A percentile compares a stretch with the other conserved stretches of the same genome.
Conservation (phyloP, 768 basidiomycete species). For the Calocera viscosa region DNA sequence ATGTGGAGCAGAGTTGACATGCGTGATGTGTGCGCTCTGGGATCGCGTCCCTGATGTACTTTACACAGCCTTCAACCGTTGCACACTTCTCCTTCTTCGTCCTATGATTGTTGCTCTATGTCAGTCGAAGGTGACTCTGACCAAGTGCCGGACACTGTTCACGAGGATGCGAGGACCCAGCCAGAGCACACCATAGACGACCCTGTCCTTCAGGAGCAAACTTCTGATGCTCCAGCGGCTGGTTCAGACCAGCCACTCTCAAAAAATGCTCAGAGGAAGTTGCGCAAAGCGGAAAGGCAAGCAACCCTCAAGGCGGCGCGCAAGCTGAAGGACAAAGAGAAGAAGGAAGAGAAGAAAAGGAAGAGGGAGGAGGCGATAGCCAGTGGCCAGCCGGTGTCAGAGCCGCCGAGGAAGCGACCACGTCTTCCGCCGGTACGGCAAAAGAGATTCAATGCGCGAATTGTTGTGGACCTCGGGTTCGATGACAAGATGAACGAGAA, state of each 20-base stretch:
- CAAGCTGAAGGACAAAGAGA: conserved; percentile 59
- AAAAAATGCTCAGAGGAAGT: conserved; percentile 67
- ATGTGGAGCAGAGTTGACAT: conserved; percentile 23
- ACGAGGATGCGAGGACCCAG: not conserved
- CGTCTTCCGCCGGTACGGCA: conserved; percentile 23
- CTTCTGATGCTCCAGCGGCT: not conserved
- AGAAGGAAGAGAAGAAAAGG: conserved; percentile 53
- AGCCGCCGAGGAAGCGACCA: conserved; percentile 14
- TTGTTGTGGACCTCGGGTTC: conserved; percentile 64
- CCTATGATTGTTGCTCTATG: not conserved
- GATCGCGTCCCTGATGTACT: not conserved
- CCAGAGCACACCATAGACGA: not conserved
- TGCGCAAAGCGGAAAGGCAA: conserved; percentile 54
- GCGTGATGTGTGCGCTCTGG: not conserved
- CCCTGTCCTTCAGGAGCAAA: not conserved
- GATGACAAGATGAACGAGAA: conserved; percentile 34
- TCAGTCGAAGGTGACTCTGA: not conserved
- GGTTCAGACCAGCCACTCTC: conserved; percentile 35
- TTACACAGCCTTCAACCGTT: not conserved
- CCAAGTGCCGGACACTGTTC: not conserved
- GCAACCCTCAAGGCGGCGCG: conserved; percentile 59
- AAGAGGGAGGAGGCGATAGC: conserved; percentile 30
- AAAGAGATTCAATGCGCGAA: conserved; percentile 42
- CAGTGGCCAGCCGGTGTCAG: conserved; percentile 28
- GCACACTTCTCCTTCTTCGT: too few species aligned